Conservation (phyloP, 768 basidiomycete species). For the Hericium coralloides region DNA sequence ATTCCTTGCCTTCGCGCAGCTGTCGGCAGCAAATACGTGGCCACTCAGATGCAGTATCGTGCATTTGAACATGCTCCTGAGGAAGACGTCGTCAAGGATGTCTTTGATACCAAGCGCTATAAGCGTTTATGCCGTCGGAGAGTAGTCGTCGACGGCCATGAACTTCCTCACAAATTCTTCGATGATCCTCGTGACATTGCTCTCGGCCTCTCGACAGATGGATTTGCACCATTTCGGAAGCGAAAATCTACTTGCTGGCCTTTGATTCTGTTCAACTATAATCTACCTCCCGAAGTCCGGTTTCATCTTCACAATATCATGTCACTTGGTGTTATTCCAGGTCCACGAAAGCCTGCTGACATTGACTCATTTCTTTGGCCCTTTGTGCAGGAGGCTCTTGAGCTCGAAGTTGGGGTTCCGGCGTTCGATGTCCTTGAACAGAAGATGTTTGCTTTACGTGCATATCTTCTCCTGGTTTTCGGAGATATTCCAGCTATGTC, state of each 20-base stretch:
- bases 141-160: conserved; percentile 21
- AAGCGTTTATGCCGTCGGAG: conserved; percentile 11
- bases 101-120: conserved; percentile 30
- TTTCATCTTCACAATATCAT: conserved; percentile 28
- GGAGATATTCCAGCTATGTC: conserved; percentile 27
- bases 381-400: conserved; percentile 26
- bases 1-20: conserved; percentile 26
- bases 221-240: conserved; percentile 29
- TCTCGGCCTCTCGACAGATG: conserved; percentile 31
- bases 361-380: conserved; percentile 30
- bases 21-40: conserved; percentile 15
- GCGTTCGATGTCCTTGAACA: conserved; percentile 23
- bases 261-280: conserved; percentile 33
- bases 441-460: conserved; percentile 21
- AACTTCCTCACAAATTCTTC: conserved; percentile 24
- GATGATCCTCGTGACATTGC: conserved; percentile 29
- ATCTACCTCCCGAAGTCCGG: conserved; percentile 31
- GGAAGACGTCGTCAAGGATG: conserved; percentile 20
- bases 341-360: conserved; percentile 33
- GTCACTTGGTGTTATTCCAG: conserved; percentile 35
- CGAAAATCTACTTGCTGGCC: conserved; percentile 28
- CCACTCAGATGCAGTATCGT: conserved; percentile 23
- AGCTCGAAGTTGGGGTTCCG: conserved; percentile 28
- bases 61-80: conserved; percentile 14
- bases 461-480: conserved; percentile 21